phyloP scores from a whole-genome alignment of 2,329 filamentous ascomycete species.

The Lachnellula arida region DNA sequence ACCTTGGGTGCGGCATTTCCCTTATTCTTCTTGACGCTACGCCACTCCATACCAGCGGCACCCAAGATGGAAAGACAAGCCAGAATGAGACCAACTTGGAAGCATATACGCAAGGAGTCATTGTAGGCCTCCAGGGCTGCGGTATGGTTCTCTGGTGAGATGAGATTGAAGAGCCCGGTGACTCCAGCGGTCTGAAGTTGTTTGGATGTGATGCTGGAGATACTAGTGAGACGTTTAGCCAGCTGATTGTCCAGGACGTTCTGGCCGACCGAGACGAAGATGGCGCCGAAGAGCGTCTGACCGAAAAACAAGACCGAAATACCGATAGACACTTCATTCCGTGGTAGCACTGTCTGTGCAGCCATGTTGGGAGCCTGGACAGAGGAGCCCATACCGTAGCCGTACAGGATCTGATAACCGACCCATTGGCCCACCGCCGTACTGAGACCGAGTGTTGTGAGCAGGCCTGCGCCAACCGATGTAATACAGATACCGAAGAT shows the following conservation, averaged over 20 bases:
- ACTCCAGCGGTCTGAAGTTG: slow-evolving; percentile 38
- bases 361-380: slow-evolving; percentile 32
- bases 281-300: slow-evolving; percentile 29
- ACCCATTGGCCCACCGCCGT: slow-evolving; percentile 43
- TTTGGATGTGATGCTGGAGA: slow-evolving; percentile 7
- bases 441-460: slow-evolving; percentile 32
- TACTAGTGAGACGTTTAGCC: slow-evolving; percentile 35
- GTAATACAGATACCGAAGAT: slow-evolving; percentile 11
- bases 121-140: slow-evolving; percentile 55
- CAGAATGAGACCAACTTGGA: slow-evolving; percentile 55
- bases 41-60: slow-evolving; percentile 56
- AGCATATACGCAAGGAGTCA: slow-evolving; percentile 51
- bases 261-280: slow-evolving; percentile 30
- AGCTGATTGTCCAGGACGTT: slow-evolving; percentile 2
- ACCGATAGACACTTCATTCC: slow-evolving; percentile 28
- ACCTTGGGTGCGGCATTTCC: no score
- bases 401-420: slow-evolving; percentile 42
- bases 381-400: slow-evolving; percentile 39
- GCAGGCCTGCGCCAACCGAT: slow-evolving; percentile 13
- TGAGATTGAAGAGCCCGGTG: slow-evolving; percentile 40
- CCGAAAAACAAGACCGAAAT: slow-evolving; percentile 34
- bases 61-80: slow-evolving; percentile 51
- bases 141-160: slow-evolving; percentile 37
- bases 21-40: slow-evolving; percentile 11
- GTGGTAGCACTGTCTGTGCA: slow-evolving; percentile 29